Evolutionary conservation across 2,329 filamentous ascomycete species (phyloP).

Genomic region (Phyllosticta capitalensis): DNA sequence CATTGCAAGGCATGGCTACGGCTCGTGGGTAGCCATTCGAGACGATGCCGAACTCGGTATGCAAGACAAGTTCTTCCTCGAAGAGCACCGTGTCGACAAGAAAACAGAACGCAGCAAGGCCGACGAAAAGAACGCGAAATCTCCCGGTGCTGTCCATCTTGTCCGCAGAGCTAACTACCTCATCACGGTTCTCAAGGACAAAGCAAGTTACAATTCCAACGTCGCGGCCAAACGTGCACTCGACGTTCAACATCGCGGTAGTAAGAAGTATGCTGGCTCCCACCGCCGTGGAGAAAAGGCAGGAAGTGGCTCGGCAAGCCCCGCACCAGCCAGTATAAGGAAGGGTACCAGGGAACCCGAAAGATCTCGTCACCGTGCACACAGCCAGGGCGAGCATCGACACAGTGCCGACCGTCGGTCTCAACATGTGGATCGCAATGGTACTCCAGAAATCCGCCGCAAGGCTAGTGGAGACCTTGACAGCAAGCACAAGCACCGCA

Average conservation of each 20-base stretch:
- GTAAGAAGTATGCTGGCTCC: constrained; percentile 58
- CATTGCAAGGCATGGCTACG: constrained; percentile 87
- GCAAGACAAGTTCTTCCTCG: constrained; percentile 84
- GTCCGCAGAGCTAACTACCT: constrained; percentile 92
- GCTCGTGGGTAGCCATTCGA: constrained; percentile 88
- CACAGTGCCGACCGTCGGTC: constrained; percentile 31
- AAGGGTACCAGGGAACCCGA: constrained; percentile 30
- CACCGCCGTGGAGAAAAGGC: constrained; percentile 49
- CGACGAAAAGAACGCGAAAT: constrained; percentile 65
- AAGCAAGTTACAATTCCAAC: constrained; percentile 56
- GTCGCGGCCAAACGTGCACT: constrained; percentile 66
- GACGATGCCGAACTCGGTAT: constrained; percentile 83
- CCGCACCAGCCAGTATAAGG: constrained; percentile 43
- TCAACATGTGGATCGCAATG: constrained; percentile 25
- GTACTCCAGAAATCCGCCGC: constrained; percentile 36
- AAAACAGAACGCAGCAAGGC: constrained; percentile 81
- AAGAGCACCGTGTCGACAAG: constrained; percentile 96
- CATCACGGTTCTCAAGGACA: constrained; percentile 86
- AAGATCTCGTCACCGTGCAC: constrained; percentile 25
- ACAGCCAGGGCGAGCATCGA: constrained; percentile 28
- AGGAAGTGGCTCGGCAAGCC: constrained; percentile 60
- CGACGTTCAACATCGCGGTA: constrained; percentile 91
- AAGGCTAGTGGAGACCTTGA: constrained; percentile 40
- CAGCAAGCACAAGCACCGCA: constrained; percentile 45
- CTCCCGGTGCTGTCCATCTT: constrained; percentile 92